These are phyloP conservation scores for Stipa capillata DNA, from an alignment of 176 grass and related monocot species.

Conservation along the genomic window DNA sequence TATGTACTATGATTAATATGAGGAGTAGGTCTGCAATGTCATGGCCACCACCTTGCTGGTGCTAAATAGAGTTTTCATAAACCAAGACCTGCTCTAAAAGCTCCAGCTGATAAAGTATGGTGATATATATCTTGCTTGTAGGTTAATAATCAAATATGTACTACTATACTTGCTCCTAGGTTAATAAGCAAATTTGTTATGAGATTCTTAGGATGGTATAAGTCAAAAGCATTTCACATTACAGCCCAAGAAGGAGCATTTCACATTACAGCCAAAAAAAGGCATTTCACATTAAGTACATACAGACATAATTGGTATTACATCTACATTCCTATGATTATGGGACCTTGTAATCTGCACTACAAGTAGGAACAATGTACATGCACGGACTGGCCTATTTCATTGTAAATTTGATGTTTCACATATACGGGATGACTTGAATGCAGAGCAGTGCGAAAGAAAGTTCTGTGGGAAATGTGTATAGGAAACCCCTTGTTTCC, in stretches of 20 bases:
- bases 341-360: too few relatives aligned
- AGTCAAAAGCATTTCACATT: background rate
- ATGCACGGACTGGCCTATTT: too few relatives aligned
- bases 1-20: background rate
- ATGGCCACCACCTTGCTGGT: background rate
- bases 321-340: background rate
- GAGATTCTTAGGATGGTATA: background rate
- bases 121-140: background rate
- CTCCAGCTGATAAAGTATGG: background rate
- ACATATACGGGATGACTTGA: too few relatives aligned
- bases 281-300: background rate
- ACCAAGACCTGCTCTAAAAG: background rate
- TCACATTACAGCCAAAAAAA: too few relatives aligned
- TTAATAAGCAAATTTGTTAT: background rate
- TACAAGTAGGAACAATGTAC: too few relatives aligned
- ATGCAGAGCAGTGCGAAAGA: too few relatives aligned
- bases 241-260: background rate
- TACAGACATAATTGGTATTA: background rate
- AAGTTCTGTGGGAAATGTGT: too few relatives aligned
- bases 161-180: background rate
- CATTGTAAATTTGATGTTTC: too few relatives aligned
- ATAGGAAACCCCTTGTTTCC: too few relatives aligned
- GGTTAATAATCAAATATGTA: background rate
- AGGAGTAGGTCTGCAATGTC: background rate
- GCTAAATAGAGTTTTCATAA: background rate